A percentile compares a stretch with the other conserved stretches of the same genome.
phyloP scores from a whole-genome alignment of 345 rosid species.

The Bruguiera sexangula region DNA sequence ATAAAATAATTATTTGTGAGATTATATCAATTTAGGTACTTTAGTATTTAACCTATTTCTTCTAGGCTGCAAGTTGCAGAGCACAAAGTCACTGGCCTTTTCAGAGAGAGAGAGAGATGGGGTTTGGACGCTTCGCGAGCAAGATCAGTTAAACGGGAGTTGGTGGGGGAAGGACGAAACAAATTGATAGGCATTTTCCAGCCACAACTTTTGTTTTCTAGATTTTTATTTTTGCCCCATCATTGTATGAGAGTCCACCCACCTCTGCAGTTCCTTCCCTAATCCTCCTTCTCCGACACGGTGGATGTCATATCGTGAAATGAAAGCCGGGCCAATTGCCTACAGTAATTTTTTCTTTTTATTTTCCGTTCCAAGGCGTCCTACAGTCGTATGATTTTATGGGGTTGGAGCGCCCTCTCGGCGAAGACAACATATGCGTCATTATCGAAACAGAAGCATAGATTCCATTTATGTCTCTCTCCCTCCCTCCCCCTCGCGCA shows the following conservation, averaged over 20 bases:
- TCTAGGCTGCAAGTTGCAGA: not conserved
- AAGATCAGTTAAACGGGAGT: constrained; percentile 24
- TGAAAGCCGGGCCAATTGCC: too few relatives aligned
- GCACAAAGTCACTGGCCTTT: constrained; percentile 8
- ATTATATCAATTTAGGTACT: not conserved
- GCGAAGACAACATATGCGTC: not conserved
- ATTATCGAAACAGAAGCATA: not conserved
- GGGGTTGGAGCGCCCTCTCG: not conserved
- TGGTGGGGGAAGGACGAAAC: not conserved
- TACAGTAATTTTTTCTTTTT: not conserved
- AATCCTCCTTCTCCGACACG: constrained; percentile 35
- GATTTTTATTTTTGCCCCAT: constrained; percentile 20
- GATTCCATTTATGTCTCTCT: too few relatives aligned
- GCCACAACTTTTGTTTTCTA: constrained; percentile 50
- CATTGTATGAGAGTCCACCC: constrained; percentile 26
- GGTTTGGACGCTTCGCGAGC: constrained; percentile 20
- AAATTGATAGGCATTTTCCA: constrained; percentile 45
- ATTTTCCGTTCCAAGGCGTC: too few relatives aligned
- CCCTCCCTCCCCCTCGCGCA: too few relatives aligned
- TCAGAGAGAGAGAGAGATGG: not conserved
- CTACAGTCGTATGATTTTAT: too few relatives aligned
- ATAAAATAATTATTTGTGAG: too few relatives aligned
- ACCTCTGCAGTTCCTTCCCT: constrained; percentile 36
- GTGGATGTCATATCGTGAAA: constrained; percentile 14
- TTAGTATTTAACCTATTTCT: not conserved